Base-by-base conservation (phyloP, 768 basidiomycete genomes). In the Amanita muscaria region DNA sequence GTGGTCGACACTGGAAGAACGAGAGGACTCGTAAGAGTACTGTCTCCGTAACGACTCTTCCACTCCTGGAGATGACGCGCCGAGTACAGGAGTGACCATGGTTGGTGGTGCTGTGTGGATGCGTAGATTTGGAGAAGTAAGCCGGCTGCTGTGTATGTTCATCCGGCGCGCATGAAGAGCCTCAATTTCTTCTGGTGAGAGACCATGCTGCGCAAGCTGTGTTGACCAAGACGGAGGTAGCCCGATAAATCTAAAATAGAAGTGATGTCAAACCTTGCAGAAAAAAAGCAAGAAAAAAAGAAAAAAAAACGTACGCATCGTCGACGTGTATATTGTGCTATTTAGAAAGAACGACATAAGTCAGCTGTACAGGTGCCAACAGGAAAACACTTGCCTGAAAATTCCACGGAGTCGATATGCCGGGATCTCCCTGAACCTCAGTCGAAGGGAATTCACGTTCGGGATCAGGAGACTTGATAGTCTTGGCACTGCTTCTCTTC, bases 301-400 rank as follows among this genome's bases (percentile, higher is more conserved):
- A 34, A 25, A 33, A 38, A 27, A 34, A 39, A 3, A 69, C 73
- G 45, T 51, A 83, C 78, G 68, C 78, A 62, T 86, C 84, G 59
- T 87, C 81, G 22, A 87, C 84, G 55, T 88, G 84, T 25, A 87
- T 76, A 54, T 87, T 73, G 56, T 88, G 84, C 83, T 85, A n/a
- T n/a, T n/a, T n/a, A n/a, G n/a, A n/a, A n/a, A n/a, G 50, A 22
- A 49, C 47, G 42, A 2, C 5, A 16, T 23, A 4, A 15, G n/a
- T 29, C 15, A 44, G 11, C 15, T 16, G 23, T 35, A 35, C 22
- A 5, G 10, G 0, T 5, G 12, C 6, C 19, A 29, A 35, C 7
- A 35, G 5, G 8, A 15, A 9, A n/a, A 19, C 60, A 14, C 74
- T 36, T 56, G 78, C 82, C 72, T 81, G 80, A 49, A 87, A 84